A percentile compares a stretch with the other conserved stretches of the same genome.
Evolutionary conservation across 2,329 filamentous ascomycete species (phyloP).

Genomic region (Penicillium sp.): DNA sequence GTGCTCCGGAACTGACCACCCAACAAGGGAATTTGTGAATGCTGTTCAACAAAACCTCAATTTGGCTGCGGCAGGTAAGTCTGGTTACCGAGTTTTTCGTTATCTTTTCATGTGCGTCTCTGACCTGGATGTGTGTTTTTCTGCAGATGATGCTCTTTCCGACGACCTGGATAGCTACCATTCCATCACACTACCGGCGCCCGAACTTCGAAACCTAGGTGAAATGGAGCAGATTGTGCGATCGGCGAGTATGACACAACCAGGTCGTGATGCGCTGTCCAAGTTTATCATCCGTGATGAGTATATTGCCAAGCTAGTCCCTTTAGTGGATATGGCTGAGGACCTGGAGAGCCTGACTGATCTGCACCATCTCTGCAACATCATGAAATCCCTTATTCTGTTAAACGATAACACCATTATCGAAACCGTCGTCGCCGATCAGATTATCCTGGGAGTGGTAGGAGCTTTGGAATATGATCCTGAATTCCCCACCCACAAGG

Average conservation of each 20-base stretch:
- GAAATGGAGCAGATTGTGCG: constrained; percentile 87
- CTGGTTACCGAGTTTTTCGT: constrained; percentile 25
- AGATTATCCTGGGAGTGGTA: constrained; percentile 86
- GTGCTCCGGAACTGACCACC: constrained; percentile 22
- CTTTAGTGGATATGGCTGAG: constrained; percentile 83
- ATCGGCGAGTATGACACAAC: constrained; percentile 69
- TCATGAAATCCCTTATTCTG: constrained; percentile 94
- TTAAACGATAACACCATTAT: constrained; percentile 95
- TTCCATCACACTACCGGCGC: constrained; percentile 71
- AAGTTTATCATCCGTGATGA: constrained; percentile 84
- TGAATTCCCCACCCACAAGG: constrained; percentile 95
- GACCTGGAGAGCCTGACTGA: constrained; percentile 85
- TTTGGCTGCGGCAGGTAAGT: constrained; percentile 61
- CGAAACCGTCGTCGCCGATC: constrained; percentile 87
- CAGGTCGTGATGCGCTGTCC: constrained; percentile 79
- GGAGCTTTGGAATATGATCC: constrained; percentile 97
- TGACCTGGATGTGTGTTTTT: constrained; percentile 4
- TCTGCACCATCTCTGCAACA: constrained; percentile 89
- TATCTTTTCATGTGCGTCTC: background rate
- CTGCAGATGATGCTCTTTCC: constrained; percentile 76
- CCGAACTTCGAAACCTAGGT: constrained; percentile 76
- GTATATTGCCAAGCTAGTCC: constrained; percentile 84
- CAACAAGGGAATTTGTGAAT: constrained; percentile 85
- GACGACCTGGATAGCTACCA: constrained; percentile 80
- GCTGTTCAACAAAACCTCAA: constrained; percentile 73